A percentile compares a stretch with the other conserved stretches of the same genome.
Conservation (phyloP, 169 alveolate species). For the Cystoisospora suis region DNA sequence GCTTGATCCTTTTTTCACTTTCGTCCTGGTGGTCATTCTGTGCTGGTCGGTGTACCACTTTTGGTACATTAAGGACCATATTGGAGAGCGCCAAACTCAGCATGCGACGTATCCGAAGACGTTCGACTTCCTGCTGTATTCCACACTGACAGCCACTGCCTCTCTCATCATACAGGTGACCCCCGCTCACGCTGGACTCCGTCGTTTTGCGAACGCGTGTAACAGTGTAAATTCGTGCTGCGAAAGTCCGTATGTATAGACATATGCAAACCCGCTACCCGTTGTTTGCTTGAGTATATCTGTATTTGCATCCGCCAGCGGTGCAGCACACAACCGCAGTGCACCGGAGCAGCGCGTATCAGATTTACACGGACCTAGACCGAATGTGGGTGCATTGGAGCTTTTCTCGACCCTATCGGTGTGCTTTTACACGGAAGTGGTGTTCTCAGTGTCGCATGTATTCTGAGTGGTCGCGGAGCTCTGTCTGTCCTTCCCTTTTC, state of each 20-base stretch:
- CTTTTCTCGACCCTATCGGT: too few relatives aligned
- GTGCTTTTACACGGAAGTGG: too few relatives aligned
- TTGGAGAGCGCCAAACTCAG: not conserved
- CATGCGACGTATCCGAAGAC: not conserved
- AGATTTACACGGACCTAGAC: too few relatives aligned
- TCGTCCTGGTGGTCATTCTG: not conserved
- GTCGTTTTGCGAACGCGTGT: too few relatives aligned
- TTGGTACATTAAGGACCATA: not conserved
- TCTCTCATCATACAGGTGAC: conserved; percentile 9
- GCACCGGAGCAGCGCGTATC: too few relatives aligned
- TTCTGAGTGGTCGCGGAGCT: too few relatives aligned
- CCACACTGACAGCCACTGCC: not conserved
- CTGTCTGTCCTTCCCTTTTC: too few relatives aligned
- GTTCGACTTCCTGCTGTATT: not conserved
- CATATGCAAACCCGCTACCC: not conserved
- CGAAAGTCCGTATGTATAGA: too few relatives aligned
- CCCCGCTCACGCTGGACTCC: not conserved
- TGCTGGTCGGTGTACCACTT: conserved; percentile 24
- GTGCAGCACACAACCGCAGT: too few relatives aligned
- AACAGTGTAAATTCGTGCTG: too few relatives aligned
- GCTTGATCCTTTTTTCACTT: conserved; percentile 24
- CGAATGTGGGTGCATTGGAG: too few relatives aligned
- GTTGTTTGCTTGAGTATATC: not conserved
- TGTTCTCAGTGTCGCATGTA: too few relatives aligned
- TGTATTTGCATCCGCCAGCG: not conserved